Base-by-base conservation (phyloP, 345 rosid species). In the Nephelium lappaceum region DNA sequence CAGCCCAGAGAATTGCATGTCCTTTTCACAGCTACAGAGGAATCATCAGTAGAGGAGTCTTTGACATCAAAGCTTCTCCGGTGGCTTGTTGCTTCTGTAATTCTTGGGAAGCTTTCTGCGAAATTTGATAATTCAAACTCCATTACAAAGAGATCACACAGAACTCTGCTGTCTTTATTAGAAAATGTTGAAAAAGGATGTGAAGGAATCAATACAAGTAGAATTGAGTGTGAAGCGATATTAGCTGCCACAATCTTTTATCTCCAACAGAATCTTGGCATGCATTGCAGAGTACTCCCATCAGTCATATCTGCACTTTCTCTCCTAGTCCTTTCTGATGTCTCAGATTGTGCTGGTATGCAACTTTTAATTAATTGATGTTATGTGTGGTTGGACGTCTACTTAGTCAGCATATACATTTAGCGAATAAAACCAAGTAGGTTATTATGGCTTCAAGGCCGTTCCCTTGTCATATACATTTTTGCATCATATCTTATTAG, bases 11-110 rank as follows among this genome's bases (percentile, higher is more conserved):
- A 72, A 71, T 75, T 83, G 53, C 69, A 41, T 75, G 55, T 69
- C 67, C 75, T 73, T 82, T 49, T 75, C 21, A 77, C 65, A 65
- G 58, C 78, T 73, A 41, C 73, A 2, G 84, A 85, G 83, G 87
- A 88, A 80, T 78, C 72, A 68, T 77, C 74, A 66, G 72, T 55
- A 27, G 90, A 87, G 62, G 99, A 95, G 82, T 81, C 85, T 74
- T 83, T 90, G 84, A 78, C 83, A 67, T 89, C 86, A 25, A 95
- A 92, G 80, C 91, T 93, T 72, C 78, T 92, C 69, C 94, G 97
- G n/a, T 94, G 99, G 99, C 88, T 96, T 65, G 76, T 80, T 71
- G 97, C 97, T 77, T 84, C 91, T 11, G 93, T 88, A 77, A 89
- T 94, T 82, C 94, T 83, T 74, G 88, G 91, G 69, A 88, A 87